These are phyloP conservation scores for Strigomonas oncopelti DNA, from an alignment of 208 protist genomes.

Conservation along the genomic window DNA sequence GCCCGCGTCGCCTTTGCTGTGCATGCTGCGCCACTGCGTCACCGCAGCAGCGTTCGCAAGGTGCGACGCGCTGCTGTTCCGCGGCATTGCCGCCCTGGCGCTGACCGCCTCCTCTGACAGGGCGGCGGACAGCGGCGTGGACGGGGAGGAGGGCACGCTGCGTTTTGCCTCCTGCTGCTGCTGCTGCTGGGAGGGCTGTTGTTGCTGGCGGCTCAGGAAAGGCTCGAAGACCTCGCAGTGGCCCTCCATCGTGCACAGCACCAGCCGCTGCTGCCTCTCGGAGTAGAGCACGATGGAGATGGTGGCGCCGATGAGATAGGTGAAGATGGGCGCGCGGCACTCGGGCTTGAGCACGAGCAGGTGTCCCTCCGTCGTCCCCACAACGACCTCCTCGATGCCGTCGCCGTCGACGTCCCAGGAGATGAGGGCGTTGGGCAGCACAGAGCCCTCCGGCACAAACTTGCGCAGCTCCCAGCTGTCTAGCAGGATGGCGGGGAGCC, in stretches of 20 bases:
- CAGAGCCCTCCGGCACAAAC: slow-evolving; percentile 68
- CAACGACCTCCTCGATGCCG: slow-evolving; percentile 73
- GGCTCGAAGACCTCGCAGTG: slow-evolving; percentile 80
- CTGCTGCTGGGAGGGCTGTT: neutral
- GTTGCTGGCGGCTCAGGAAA: slow-evolving; percentile 29
- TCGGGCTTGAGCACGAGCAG: slow-evolving; percentile 75
- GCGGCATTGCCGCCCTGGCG: neutral
- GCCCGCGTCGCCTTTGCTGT: neutral
- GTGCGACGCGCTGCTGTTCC: neutral
- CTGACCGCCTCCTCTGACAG: neutral
- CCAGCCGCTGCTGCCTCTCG: slow-evolving; percentile 29
- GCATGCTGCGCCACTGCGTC: neutral
- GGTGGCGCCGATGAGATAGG: slow-evolving; percentile 62
- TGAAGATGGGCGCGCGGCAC: slow-evolving; percentile 55
- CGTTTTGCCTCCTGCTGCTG: too few species aligned
- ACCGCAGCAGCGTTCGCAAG: neutral
- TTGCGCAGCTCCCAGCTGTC: slow-evolving; percentile 87
- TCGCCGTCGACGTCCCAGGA: slow-evolving; percentile 79
- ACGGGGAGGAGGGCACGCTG: neutral
- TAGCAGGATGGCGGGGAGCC: slow-evolving; percentile 56
- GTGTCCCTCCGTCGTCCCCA: slow-evolving; percentile 83
- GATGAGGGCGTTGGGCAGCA: slow-evolving; percentile 76
- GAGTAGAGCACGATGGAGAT: slow-evolving; percentile 84
- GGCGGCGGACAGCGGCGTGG: neutral
- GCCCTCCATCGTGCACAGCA: slow-evolving; percentile 83